These are phyloP conservation scores for Mycena venus DNA, from an alignment of 768 basidiomycete species.

Conservation along the genomic window DNA sequence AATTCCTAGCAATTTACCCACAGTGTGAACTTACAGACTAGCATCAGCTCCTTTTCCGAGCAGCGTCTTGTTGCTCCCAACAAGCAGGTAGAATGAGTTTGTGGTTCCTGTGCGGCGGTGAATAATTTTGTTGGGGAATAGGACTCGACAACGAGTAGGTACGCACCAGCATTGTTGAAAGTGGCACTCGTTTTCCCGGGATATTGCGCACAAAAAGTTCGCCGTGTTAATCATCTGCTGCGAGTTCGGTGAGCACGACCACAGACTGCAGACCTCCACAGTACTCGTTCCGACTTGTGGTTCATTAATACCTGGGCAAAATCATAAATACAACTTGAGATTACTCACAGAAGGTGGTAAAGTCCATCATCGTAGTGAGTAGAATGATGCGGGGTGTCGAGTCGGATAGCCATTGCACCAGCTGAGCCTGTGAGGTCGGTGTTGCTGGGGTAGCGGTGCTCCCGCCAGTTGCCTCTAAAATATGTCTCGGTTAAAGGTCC, in stretches of 20 bases:
- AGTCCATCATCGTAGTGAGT: background rate
- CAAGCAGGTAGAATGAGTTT: background rate
- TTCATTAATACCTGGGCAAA: background rate
- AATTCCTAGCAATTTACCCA: no score
- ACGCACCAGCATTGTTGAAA: background rate
- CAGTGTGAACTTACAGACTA: no score
- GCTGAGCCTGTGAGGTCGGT: background rate
- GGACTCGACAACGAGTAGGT: background rate
- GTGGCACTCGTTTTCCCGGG: background rate
- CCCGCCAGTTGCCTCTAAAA: no score
- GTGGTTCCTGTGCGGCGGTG: background rate
- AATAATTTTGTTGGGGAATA: background rate
- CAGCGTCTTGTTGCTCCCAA: background rate
- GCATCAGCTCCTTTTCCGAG: background rate
- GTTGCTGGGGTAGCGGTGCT: background rate
- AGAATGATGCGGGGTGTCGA: background rate
- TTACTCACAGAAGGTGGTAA: background rate
- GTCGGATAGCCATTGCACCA: background rate
- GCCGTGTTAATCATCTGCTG: background rate
- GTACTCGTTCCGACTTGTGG: background rate
- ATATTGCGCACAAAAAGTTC: background rate
- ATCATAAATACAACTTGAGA: background rate
- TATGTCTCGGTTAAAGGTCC: no score
- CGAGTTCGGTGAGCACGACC: background rate
- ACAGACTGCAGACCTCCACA: no score